Base-by-base conservation (phyloP, 2,329 filamentous ascomycete genomes). In the Cercospora sojina region DNA sequence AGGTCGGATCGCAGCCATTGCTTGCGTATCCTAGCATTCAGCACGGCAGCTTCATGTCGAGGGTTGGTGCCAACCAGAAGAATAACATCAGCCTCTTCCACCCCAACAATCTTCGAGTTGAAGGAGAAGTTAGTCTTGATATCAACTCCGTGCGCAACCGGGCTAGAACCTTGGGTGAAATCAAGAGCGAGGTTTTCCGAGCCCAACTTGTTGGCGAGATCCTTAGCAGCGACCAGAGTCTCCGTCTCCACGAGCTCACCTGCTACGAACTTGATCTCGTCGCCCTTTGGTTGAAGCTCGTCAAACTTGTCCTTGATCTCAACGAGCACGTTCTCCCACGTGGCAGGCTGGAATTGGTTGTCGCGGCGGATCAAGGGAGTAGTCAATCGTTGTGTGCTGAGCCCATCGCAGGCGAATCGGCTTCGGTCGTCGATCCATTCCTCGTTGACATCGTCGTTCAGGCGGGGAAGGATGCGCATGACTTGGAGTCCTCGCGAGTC, bases 361-460 rank as follows among this genome's bases (percentile, higher is more conserved):
- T 96, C 91, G 65, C 90, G 89, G 73, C 93, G 91, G 75, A 97
- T 89, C 70, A 99, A 83, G 49, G 95, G 95, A 72, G 94, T 95
- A 38, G 95, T 98, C 64, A 99, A 85, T 77, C 95, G 88, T 82
- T 99, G 95, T 56, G 94, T 98, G 87, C 93, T 96, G 72, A 99
- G 85, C 59, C 95, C 95, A 79, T 99, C 95, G 79, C 93, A 96
- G 49, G 95, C 94, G 79, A 98, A 99, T 71, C 95, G 89, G 47
- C 92, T 90, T 86, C 98, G 99, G 84, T 99, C 95, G 81, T 98
- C 95, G 80, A 99, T 98, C 95, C 95, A 99, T 81, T 99, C 95
- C 83, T 99, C 95, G 80, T 99, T 99, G 75, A 99, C 88, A 75
- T 98, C 93, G 78, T 99, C 95, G 79, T 99, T 99, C 68, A 99